Evolutionary conservation across 2,329 filamentous ascomycete species (phyloP).

Genomic region (Fusarium odoratissimum): DNA sequence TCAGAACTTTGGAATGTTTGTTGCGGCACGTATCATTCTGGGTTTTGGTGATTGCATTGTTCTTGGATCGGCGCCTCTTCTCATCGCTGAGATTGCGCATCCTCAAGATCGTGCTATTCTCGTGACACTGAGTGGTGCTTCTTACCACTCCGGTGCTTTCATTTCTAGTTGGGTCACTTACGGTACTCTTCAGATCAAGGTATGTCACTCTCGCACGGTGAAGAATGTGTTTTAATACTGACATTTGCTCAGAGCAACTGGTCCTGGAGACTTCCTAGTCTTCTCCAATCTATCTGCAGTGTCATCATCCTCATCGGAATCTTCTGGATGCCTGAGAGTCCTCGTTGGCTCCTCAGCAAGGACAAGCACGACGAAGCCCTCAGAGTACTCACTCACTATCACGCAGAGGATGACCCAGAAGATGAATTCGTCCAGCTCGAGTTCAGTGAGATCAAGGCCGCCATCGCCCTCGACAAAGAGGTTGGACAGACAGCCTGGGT

Average conservation of each 20-base stretch:
- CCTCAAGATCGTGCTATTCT: conserved; percentile 20
- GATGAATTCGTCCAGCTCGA: conserved; percentile 28
- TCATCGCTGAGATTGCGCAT: conserved; percentile 12
- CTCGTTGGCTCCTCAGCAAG: conserved; percentile 39
- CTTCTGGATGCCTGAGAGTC: conserved; percentile 33
- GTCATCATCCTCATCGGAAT: conserved; percentile 18
- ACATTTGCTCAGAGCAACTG: background rate
- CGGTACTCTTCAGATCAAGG: conserved; percentile 18
- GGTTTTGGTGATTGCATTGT: conserved; percentile 19
- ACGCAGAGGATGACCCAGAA: conserved; percentile 24
- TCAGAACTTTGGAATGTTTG: conserved; percentile 31
- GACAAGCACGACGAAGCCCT: conserved; percentile 36
- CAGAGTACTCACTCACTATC: conserved; percentile 30
- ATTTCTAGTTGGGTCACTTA: conserved; percentile 22
- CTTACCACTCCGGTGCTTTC: conserved; percentile 13
- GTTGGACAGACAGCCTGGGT: conserved; percentile 23
- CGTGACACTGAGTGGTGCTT: conserved; percentile 8
- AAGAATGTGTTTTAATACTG: too few relatives aligned
- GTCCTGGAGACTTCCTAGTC: conserved; percentile 14
- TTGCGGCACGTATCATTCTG: conserved; percentile 18
- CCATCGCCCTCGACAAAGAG: conserved; percentile 34
- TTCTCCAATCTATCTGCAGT: conserved; percentile 24
- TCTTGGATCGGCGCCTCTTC: conserved; percentile 10
- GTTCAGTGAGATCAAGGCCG: conserved; percentile 32
- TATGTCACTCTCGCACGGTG: background rate